Base-by-base conservation (phyloP, 805 yeast genomes). In the Lipomyces sp. region DNA sequence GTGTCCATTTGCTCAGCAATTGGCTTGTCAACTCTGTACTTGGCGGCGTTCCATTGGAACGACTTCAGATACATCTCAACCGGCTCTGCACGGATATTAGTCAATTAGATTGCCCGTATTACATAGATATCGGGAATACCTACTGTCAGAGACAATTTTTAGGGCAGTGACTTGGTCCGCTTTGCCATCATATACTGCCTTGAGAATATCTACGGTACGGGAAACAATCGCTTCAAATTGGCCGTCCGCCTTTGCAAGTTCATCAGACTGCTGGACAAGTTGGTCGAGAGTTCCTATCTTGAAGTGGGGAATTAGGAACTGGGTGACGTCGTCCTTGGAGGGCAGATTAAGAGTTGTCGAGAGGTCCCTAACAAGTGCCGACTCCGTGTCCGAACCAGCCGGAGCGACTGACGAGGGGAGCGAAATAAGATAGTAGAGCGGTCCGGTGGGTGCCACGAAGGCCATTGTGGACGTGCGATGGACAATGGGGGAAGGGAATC, bases 271-370 rank as follows among this genome's bases (percentile, higher is more conserved):
- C 73, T 89, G 87, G 63, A 95, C 96, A 67, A 95, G 83, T 37
- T 92, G 88, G 78, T 95, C 99, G 75, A 95, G 84, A 11, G 98
- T 93, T 35, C 98, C 98, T 69, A 95, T 91, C 78, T 95, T 94
- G 79, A 95, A 94, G 69, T 83, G 86, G 6, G 98, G 98, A 60
- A 92, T 82, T 45, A 82, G 80, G 65, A 90, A 85, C 64, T 83
- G 80, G 62, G 82, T 77, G 42, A 90, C 81, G 59, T 85, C 87
- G 53, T 84, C 82, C 71, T 81, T 83, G 54, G 73, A 71, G 92
- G 67, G 66, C 60, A 68, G 67, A 57, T 4, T 15, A 57, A 68
- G 63, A 93, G 80, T 77, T 60, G 82, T 77, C 70, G 87, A 86
- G 66, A 90, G 78, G 87, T 89, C 88, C 24, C 78, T 45, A 48